phyloP scores from a whole-genome alignment of 1,139 yeast species.

The Torulaspora pretoriensis region DNA sequence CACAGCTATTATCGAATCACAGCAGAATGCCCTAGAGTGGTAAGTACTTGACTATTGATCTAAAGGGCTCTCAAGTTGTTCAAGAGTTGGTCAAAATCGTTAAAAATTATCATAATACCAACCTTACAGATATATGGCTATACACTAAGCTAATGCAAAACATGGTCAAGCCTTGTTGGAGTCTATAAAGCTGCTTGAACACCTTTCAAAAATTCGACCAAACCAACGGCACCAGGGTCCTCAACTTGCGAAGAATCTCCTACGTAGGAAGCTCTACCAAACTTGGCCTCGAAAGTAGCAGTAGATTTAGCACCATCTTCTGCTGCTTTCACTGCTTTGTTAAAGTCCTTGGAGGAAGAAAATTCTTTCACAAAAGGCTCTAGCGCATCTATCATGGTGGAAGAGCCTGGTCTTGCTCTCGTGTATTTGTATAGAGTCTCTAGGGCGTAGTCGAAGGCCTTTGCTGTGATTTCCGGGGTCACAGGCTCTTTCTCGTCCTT shows the following conservation, averaged over 20 bases:
- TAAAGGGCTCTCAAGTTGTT: not conserved
- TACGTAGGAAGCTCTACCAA: constrained; percentile 92
- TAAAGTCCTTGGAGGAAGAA: constrained; percentile 45
- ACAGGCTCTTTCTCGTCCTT: constrained; percentile 36
- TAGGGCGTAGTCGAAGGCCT: constrained; percentile 49
- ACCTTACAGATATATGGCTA: not conserved
- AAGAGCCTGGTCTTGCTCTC: constrained; percentile 83
- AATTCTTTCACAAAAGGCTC: constrained; percentile 78
- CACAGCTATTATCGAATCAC: not conserved
- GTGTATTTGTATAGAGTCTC: constrained; percentile 73
- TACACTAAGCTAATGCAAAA: not conserved
- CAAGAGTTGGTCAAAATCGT: not conserved
- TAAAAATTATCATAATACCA: not conserved
- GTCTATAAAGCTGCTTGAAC: constrained; percentile 21
- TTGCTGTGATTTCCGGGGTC: constrained; percentile 39
- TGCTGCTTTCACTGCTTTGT: constrained; percentile 64
- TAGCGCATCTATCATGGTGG: constrained; percentile 82
- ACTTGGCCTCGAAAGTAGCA: constrained; percentile 69
- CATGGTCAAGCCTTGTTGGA: not conserved
- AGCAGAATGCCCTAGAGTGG: too few relatives aligned
- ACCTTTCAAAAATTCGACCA: constrained; percentile 65
- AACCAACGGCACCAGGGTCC: constrained; percentile 91
- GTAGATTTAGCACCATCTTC: constrained; percentile 73
- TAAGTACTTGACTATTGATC: not conserved
- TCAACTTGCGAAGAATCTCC: constrained; percentile 61